Conservation (phyloP, 345 rosid genomes). For the Erysimum cheiranthoides region DNA sequence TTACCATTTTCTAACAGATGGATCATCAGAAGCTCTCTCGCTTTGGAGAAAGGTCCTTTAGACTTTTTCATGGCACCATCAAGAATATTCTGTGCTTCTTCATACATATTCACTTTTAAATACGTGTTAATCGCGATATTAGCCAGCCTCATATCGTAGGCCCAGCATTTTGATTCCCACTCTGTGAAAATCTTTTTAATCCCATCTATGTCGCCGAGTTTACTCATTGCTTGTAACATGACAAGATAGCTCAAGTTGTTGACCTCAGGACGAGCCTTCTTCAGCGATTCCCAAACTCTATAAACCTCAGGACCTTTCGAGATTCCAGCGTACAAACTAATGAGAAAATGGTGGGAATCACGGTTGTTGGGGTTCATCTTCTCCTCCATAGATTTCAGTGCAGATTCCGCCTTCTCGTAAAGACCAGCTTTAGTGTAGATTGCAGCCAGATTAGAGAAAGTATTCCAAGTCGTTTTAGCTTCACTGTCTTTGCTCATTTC, state of each 20-base stretch:
- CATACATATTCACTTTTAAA: slow-evolving; percentile 54
- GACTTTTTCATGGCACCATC: slow-evolving; percentile 48
- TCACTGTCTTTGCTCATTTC: slow-evolving; percentile 51
- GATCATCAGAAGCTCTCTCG: slow-evolving; percentile 63
- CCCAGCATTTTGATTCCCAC: slow-evolving; percentile 63
- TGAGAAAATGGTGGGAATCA: slow-evolving; percentile 71
- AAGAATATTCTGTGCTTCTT: slow-evolving; percentile 61
- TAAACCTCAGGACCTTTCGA: slow-evolving; percentile 59
- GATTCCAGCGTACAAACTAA: slow-evolving; percentile 64
- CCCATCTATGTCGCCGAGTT: slow-evolving; percentile 62
- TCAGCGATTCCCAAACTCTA: slow-evolving; percentile 66
- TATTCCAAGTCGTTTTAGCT: slow-evolving; percentile 54
- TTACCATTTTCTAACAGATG: slow-evolving; percentile 54
- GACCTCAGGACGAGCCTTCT: slow-evolving; percentile 47
- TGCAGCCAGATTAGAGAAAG: slow-evolving; percentile 61
- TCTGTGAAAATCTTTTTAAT: slow-evolving; percentile 60
- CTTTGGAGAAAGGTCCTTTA: slow-evolving; percentile 49
- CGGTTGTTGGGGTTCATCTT: slow-evolving; percentile 52
- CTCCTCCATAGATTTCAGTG: slow-evolving; percentile 66
- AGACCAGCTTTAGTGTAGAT: slow-evolving; percentile 67
- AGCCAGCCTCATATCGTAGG: slow-evolving; percentile 70
- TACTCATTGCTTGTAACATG: slow-evolving; percentile 66
- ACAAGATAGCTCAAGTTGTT: slow-evolving; percentile 62
- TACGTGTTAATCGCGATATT: slow-evolving; percentile 55
- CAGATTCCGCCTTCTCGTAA: slow-evolving; percentile 67